Evolutionary conservation across 768 basidiomycete genomes (phyloP).

Genomic region (Strobilomyces confusus): DNA sequence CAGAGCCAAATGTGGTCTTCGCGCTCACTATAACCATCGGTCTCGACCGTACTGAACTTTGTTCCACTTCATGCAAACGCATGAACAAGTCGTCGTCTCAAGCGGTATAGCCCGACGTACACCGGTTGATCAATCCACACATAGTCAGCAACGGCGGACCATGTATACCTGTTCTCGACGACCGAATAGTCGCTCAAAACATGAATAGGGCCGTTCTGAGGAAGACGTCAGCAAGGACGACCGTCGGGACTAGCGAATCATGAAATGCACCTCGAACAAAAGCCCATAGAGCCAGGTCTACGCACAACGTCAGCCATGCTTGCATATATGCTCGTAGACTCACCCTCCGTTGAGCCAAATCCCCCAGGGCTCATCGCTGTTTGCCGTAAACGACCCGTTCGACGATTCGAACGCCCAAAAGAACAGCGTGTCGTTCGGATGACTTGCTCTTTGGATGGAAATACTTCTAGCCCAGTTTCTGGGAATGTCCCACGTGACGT

Average conservation of each 20-base stretch:
- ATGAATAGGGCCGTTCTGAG: slow-evolving; percentile 64
- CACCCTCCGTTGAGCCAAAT: slow-evolving; percentile 74
- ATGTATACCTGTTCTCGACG: slow-evolving; percentile 49
- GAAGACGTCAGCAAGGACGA: neutral
- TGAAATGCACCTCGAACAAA: slow-evolving; percentile 50
- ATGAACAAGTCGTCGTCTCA: no score
- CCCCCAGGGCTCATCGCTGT: slow-evolving; percentile 52
- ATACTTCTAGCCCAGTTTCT: slow-evolving; percentile 62
- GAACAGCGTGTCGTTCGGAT: slow-evolving; percentile 64
- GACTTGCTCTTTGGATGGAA: slow-evolving; percentile 54
- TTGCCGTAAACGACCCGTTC: slow-evolving; percentile 49
- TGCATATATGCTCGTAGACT: no score
- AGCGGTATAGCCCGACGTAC: no score
- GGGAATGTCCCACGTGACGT: slow-evolving; percentile 47
- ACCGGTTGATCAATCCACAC: slow-evolving; percentile 76
- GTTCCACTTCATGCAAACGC: slow-evolving; percentile 43
- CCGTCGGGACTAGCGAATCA: neutral
- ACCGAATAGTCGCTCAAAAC: slow-evolving; percentile 48
- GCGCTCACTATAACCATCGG: slow-evolving; percentile 53
- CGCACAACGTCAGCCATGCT: neutral
- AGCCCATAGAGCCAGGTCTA: slow-evolving; percentile 66
- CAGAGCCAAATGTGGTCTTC: no score
- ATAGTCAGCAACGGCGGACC: slow-evolving; percentile 49
- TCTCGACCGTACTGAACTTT: slow-evolving; percentile 61
- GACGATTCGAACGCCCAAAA: slow-evolving; percentile 60